These are phyloP conservation scores for Nepenthes mirabilis DNA, from an alignment of 148 eudicot genomes.

Conservation along the genomic window DNA sequence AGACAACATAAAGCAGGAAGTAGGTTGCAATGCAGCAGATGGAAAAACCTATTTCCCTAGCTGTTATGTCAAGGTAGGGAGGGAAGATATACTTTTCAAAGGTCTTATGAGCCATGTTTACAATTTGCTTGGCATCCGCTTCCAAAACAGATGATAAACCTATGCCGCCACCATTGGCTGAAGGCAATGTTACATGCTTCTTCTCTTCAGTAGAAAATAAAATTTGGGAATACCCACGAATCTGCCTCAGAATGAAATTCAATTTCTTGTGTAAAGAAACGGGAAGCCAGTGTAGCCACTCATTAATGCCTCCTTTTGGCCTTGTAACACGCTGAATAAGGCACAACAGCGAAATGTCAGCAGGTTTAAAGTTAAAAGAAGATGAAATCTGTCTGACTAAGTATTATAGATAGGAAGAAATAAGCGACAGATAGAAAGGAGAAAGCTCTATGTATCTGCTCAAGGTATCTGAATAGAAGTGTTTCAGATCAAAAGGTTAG, in stretches of 20 bases:
- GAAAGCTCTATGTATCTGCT: too few relatives aligned
- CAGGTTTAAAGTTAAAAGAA: neutral
- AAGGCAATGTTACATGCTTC: constrained; percentile 20
- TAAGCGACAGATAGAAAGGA: too few relatives aligned
- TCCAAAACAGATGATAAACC: constrained; percentile 76
- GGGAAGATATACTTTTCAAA: constrained; percentile 55
- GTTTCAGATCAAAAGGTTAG: too few relatives aligned
- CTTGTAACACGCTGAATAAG: constrained; percentile 75
- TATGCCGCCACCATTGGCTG: constrained; percentile 39
- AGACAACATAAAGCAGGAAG: too few relatives aligned
- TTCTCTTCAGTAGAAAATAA: constrained; percentile 33
- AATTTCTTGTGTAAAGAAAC: constrained; percentile 72
- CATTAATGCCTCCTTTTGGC: constrained; percentile 90
- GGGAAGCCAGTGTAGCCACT: constrained; percentile 94
- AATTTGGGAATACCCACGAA: constrained; percentile 48
- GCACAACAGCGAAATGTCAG: neutral
- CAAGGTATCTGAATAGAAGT: too few relatives aligned
- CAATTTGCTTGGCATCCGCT: constrained; percentile 82
- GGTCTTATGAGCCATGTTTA: constrained; percentile 68
- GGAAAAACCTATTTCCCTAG: too few relatives aligned
- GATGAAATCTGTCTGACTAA: neutral
- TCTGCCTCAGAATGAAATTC: constrained; percentile 42
- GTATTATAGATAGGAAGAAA: too few relatives aligned
- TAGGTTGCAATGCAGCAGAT: too few relatives aligned
- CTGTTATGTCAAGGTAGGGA: neutral